Evolutionary conservation across 148 eudicot genomes (phyloP).

Genomic region (Cornus controversa): DNA sequence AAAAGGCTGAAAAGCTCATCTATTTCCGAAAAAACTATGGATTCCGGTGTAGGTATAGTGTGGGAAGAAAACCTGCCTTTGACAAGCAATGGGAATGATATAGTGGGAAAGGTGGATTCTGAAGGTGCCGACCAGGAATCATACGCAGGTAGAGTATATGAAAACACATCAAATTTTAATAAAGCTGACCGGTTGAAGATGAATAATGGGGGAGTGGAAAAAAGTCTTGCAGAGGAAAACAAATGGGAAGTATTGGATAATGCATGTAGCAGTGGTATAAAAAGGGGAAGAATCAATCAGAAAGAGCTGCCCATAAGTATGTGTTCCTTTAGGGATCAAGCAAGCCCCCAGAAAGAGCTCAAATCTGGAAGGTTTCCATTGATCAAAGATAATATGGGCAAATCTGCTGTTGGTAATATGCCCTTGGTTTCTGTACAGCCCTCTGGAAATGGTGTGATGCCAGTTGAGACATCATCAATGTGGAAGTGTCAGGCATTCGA

Average conservation of each 20-base stretch:
- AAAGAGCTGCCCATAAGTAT: constrained; percentile 75
- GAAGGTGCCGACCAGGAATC: constrained; percentile 42
- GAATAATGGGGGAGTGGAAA: constrained; percentile 43
- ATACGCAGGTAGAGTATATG: constrained; percentile 32
- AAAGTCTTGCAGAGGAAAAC: constrained; percentile 39
- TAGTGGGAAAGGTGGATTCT: constrained; percentile 26
- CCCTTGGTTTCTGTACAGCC: constrained; percentile 36
- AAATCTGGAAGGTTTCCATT: constrained; percentile 33
- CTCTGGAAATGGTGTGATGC: constrained; percentile 30
- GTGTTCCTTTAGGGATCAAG: constrained; percentile 66
- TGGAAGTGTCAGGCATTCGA: constrained; percentile 87
- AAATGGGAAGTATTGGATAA: constrained; percentile 40
- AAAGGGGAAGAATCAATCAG: constrained; percentile 80
- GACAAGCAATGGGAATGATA: constrained; percentile 33
- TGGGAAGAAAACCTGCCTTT: constrained; percentile 27
- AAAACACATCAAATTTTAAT: constrained; percentile 37
- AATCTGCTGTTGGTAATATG: constrained; percentile 29
- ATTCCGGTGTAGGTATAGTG: constrained; percentile 24
- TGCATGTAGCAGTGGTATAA: constrained; percentile 42
- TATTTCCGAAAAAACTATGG: constrained; percentile 28
- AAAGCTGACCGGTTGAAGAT: constrained; percentile 35
- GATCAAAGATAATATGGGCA: constrained; percentile 28
- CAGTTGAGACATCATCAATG: constrained; percentile 47
- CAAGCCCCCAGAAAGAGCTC: constrained; percentile 55
- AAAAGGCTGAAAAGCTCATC: constrained; percentile 55